phyloP scores from a whole-genome alignment of 768 basidiomycete species.

The Punctularia strigosozonata region DNA sequence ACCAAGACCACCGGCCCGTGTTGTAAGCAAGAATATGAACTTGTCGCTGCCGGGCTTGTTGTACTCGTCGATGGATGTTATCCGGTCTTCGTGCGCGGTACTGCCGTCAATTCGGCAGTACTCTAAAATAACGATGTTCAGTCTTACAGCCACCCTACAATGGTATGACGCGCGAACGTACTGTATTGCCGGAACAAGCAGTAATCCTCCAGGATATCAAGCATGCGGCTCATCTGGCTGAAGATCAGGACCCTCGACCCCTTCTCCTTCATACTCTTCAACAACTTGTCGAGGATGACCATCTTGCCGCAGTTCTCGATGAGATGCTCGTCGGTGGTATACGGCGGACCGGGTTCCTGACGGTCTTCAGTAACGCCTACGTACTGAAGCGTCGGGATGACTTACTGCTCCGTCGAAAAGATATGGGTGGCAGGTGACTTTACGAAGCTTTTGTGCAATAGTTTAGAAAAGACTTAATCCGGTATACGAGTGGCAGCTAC shows the following conservation, averaged over 20 bases:
- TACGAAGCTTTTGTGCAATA: conserved; percentile 39
- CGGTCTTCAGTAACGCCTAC: background rate
- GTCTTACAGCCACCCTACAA: background rate
- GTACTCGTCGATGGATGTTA: conserved; percentile 93
- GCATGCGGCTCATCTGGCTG: conserved; percentile 98
- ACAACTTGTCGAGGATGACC: conserved; percentile 92
- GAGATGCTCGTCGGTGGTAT: conserved; percentile 95
- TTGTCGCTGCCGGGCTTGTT: conserved; percentile 91
- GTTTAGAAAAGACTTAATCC: conserved; percentile 1
- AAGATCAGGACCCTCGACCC: conserved; percentile 96
- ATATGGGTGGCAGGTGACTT: conserved; percentile 86
- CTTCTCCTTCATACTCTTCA: conserved; percentile 77
- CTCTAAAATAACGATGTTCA: conserved; percentile 31
- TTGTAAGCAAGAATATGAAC: conserved; percentile 93
- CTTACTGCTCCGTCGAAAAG: conserved; percentile 84
- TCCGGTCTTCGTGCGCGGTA: conserved; percentile 95
- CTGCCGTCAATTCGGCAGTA: conserved; percentile 96
- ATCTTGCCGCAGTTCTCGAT: conserved; percentile 94
- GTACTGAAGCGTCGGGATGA: conserved; percentile 3
- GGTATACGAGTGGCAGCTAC: conserved; percentile 22
- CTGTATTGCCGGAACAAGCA: conserved; percentile 86
- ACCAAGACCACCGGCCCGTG: conserved; percentile 92
- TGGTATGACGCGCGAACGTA: conserved; percentile 26
- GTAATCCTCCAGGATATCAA: conserved; percentile 96
- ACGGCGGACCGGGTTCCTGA: conserved; percentile 94